phyloP scores from a whole-genome alignment of 352 stramenopile species.

The Stramenopiles sp. region DNA sequence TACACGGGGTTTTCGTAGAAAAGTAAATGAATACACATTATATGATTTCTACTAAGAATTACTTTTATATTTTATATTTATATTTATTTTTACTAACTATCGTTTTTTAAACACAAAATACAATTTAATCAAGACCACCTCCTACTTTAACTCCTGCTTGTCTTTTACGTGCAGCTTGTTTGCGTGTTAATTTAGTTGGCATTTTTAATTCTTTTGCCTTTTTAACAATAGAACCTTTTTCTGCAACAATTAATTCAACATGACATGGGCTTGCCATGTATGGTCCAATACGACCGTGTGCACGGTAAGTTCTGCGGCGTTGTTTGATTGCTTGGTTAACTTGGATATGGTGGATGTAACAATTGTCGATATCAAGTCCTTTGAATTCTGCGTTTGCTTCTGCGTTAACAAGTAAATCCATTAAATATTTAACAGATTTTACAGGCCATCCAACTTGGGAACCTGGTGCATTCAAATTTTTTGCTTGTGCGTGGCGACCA shows the following conservation, averaged over 20 bases:
- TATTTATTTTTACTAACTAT: too few relatives aligned
- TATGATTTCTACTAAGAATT: too few relatives aligned
- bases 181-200: conserved; percentile 44
- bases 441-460: conserved; percentile 96
- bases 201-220: conserved; percentile 62
- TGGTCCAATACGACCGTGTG: conserved; percentile 85
- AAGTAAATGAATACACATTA: too few relatives aligned
- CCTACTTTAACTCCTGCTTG: conserved; percentile 34
- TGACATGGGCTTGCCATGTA: conserved; percentile 97
- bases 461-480: conserved; percentile 74
- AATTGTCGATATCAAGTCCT: conserved; percentile 77
- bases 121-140: too few relatives aligned
- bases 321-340: conserved; percentile 92
- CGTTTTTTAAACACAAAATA: too few relatives aligned
- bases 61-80: too few relatives aligned
- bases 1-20: too few relatives aligned
- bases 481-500: conserved; percentile 87
- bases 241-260: conserved; percentile 95
- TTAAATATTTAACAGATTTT: conserved; percentile 93
- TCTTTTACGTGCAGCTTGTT: conserved; percentile 31
- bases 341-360: conserved; percentile 87
- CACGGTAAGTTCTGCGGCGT: conserved; percentile 92
- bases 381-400: conserved; percentile 96
- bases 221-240: conserved; percentile 76
- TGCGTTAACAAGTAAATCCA: conserved; percentile 93